These are phyloP conservation scores for Podila minutissima DNA, from an alignment of 192 early-diverging fungal species.

Conservation along the genomic window DNA sequence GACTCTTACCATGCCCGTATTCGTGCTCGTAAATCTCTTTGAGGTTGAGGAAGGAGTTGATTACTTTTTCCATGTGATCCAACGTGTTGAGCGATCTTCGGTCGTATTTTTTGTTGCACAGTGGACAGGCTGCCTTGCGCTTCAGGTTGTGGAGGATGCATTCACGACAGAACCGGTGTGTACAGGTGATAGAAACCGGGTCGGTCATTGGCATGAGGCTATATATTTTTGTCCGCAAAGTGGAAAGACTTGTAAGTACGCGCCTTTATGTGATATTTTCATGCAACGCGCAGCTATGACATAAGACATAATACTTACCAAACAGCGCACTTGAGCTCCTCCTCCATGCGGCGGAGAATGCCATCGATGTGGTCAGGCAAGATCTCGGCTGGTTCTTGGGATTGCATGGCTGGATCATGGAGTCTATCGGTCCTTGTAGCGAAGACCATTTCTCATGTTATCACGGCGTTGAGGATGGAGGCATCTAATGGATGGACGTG, in stretches of 20 bases:
- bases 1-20: constrained; percentile 9
- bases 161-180: constrained; percentile 39
- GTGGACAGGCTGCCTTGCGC: constrained; percentile 30
- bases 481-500: neutral
- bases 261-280: neutral
- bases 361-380: constrained; percentile 23
- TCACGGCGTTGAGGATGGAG: neutral
- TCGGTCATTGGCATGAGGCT: constrained; percentile 30
- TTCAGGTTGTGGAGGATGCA: constrained; percentile 41
- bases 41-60: constrained; percentile 21
- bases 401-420: neutral
- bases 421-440: neutral
- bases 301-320: constrained; percentile 8
- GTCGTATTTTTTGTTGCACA: constrained; percentile 37
- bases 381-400: constrained; percentile 11
- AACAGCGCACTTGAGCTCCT: constrained; percentile 46
- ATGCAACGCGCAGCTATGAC: neutral
- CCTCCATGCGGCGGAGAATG: constrained; percentile 44
- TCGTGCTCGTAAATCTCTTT: constrained; percentile 32
- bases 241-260: neutral
- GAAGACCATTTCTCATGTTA: constrained; percentile 23
- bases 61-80: constrained; percentile 27
- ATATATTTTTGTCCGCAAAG: neutral
- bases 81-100: constrained; percentile 32
- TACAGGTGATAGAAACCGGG: constrained; percentile 37